Conservation (phyloP, 2,329 filamentous ascomycete genomes). For the Epichloe bromicola region DNA sequence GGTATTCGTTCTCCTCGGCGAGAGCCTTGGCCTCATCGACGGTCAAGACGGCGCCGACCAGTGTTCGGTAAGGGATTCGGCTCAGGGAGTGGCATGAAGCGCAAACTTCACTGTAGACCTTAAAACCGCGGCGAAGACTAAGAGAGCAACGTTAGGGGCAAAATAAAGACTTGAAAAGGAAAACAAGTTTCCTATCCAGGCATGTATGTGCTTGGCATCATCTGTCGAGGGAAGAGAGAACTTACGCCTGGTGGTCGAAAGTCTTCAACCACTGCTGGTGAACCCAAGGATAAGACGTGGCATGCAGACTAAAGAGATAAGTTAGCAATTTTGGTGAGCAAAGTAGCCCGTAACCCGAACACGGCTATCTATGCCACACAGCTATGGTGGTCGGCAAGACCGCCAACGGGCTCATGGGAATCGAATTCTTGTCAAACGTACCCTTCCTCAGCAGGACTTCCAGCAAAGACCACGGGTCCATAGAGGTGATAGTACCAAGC, state of each 20-base stretch:
- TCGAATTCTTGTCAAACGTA: conserved; percentile 40
- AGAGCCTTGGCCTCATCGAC: conserved; percentile 96
- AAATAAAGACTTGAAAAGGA: neutral
- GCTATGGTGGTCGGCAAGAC: neutral
- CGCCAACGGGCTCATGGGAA: neutral
- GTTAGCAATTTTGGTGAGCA: conserved; percentile 16
- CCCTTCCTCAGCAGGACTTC: conserved; percentile 95
- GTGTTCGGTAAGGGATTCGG: conserved; percentile 83
- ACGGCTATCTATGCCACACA: conserved; percentile 22
- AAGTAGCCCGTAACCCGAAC: conserved; percentile 5
- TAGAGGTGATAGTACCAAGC: conserved; percentile 98
- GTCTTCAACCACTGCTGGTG: conserved; percentile 87
- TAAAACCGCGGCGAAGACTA: conserved; percentile 96
- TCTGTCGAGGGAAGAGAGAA: neutral
- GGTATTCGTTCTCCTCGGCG: conserved; percentile 97
- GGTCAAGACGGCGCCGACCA: conserved; percentile 86
- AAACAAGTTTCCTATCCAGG: neutral
- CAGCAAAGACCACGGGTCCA: conserved; percentile 74
- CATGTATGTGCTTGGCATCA: neutral
- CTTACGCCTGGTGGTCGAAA: conserved; percentile 94
- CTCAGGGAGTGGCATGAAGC: conserved; percentile 92
- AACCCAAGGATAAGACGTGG: conserved; percentile 90
- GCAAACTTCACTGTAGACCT: conserved; percentile 98
- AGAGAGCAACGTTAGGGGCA: neutral
- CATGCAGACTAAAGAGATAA: conserved; percentile 56